phyloP scores from a whole-genome alignment of 148 eudicot genomes.

The Hydrangea macrophylla region DNA sequence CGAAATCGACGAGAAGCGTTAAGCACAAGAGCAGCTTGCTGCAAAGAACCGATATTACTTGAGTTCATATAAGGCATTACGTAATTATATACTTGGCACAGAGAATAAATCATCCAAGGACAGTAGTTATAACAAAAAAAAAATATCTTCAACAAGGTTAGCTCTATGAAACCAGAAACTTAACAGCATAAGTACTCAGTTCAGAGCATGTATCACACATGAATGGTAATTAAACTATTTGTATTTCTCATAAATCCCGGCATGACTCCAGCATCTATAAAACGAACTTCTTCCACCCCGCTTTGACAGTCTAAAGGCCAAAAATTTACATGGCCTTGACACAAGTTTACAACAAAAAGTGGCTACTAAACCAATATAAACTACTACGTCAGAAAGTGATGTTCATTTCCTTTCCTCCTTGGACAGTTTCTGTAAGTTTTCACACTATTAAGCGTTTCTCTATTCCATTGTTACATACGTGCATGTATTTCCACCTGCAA shows the following conservation, averaged over 20 bases:
- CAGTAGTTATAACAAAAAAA: background rate
- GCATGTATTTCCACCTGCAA: no score
- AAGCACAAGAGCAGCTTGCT: slow-evolving; percentile 97
- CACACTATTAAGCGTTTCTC: no score
- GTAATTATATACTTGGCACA: background rate
- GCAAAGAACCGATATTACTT: slow-evolving; percentile 17
- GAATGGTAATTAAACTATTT: background rate
- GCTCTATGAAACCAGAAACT: background rate
- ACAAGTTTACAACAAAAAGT: background rate
- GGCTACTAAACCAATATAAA: background rate
- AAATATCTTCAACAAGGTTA: background rate
- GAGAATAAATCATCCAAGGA: background rate
- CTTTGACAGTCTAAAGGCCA: background rate
- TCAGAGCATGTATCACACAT: background rate
- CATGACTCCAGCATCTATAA: background rate
- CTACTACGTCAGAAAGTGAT: no score
- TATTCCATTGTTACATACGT: no score
- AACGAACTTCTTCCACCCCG: background rate
- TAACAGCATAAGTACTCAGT: background rate
- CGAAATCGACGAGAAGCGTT: slow-evolving; percentile 96
- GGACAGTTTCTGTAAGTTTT: no score
- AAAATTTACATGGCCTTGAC: background rate
- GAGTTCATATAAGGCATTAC: background rate
- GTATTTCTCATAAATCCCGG: background rate
- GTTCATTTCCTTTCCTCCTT: no score